phyloP scores from a whole-genome alignment of 371 early-diverging fungal species.

The Apophysomyces trapeziformis region DNA sequence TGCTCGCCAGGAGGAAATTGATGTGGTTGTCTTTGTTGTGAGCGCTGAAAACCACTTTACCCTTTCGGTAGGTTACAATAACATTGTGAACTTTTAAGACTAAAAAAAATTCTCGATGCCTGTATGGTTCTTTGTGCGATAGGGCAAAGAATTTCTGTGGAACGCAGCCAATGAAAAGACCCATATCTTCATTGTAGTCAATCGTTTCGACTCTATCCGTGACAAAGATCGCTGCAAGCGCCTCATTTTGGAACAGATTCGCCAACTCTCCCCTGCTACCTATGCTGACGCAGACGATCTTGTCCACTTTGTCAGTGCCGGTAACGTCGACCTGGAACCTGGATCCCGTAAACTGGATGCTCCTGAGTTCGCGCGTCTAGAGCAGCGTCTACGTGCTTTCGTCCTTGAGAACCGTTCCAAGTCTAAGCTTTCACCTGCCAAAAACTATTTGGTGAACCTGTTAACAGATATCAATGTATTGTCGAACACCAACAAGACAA shows the following conservation, averaged over 20 bases:
- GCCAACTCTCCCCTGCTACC: slow-evolving; percentile 89
- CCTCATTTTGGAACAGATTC: slow-evolving; percentile 93
- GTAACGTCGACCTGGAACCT: slow-evolving; percentile 50
- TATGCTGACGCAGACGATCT: slow-evolving; percentile 90
- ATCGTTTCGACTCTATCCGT: slow-evolving; percentile 94
- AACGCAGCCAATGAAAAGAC: slow-evolving; percentile 97
- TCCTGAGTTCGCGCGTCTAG: slow-evolving; percentile 78
- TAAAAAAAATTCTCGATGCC: neutral
- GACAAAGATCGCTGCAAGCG: slow-evolving; percentile 92
- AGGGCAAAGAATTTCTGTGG: slow-evolving; percentile 94
- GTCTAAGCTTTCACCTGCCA: slow-evolving; percentile 94
- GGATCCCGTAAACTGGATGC: slow-evolving; percentile 53
- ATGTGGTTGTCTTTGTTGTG: slow-evolving; percentile 97
- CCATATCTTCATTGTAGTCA: slow-evolving; percentile 97
- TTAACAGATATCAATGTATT: slow-evolving; percentile 68
- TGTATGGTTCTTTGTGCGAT: slow-evolving; percentile 11
- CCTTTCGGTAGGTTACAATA: slow-evolving; percentile 72
- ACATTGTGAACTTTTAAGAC: neutral
- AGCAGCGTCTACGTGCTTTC: slow-evolving; percentile 87
- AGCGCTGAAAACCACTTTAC: slow-evolving; percentile 99
- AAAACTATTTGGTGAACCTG: slow-evolving; percentile 85
- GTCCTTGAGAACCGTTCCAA: slow-evolving; percentile 93
- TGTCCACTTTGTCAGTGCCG: slow-evolving; percentile 96
- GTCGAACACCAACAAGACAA: slow-evolving; percentile 57
- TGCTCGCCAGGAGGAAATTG: slow-evolving; percentile 97